Percentiles rank a stretch among this genome's conserved stretches.
phyloP scores from a whole-genome alignment of 495 filamentous ascomycete genomes.

The Aspergillus bridgeri region DNA sequence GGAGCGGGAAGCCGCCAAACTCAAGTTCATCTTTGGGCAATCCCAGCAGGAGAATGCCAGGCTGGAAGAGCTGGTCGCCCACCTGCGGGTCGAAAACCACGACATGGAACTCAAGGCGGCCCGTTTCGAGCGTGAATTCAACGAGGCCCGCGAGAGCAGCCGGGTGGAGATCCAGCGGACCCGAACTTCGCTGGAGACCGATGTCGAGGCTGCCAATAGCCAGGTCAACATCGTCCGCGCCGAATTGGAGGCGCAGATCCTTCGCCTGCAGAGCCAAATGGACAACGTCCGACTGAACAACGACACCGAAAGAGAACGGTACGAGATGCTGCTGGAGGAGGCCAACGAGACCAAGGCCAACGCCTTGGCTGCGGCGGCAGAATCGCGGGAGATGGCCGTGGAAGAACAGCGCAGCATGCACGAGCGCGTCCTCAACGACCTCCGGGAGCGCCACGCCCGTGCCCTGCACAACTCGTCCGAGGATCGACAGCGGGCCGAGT shows the following conservation, averaged over 20 bases:
- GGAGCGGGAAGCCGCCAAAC: constrained; percentile 63
- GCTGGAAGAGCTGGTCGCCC: constrained; percentile 61
- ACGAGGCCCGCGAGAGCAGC: constrained; percentile 73
- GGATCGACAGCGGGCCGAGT: constrained; percentile 66
- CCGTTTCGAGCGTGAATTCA: constrained; percentile 76
- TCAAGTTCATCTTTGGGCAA: constrained; percentile 53
- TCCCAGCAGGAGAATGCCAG: constrained; percentile 52
- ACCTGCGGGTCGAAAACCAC: constrained; percentile 65
- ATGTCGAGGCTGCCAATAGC: constrained; percentile 76
- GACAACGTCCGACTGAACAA: constrained; percentile 70
- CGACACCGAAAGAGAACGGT: constrained; percentile 66
- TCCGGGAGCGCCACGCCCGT: constrained; percentile 66
- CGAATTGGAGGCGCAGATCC: constrained; percentile 70
- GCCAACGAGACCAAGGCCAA: constrained; percentile 49
- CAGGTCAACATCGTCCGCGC: constrained; percentile 76
- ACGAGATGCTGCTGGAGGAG: constrained; percentile 77
- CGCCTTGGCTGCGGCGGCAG: constrained; percentile 53
- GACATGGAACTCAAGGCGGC: constrained; percentile 58
- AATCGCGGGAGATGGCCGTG: constrained; percentile 58
- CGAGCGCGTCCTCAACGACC: constrained; percentile 63
- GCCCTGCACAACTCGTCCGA: constrained; percentile 67
- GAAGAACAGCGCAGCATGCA: constrained; percentile 67
- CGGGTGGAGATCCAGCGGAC: constrained; percentile 75
- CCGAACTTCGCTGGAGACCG: constrained; percentile 70
- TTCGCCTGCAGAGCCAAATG: constrained; percentile 63